Evolutionary conservation across 495 filamentous ascomycete species (phyloP).

Genomic region (Aspergillus cavernicola): DNA sequence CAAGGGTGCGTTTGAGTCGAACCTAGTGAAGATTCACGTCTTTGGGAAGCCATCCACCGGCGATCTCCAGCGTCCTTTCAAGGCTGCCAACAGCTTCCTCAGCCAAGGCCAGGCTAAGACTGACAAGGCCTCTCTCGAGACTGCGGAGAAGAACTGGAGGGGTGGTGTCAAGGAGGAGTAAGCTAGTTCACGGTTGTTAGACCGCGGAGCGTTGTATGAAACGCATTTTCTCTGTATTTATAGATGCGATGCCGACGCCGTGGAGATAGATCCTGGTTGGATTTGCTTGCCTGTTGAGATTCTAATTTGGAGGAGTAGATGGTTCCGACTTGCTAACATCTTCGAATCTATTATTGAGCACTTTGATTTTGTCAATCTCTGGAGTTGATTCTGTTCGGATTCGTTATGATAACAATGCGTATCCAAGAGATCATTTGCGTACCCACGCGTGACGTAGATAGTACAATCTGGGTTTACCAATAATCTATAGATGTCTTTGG

Average conservation of each 20-base stretch:
- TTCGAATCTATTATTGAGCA: neutral
- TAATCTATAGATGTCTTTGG: too few species aligned
- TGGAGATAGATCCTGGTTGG: neutral
- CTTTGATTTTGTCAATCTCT: neutral
- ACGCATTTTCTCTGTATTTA: constrained; percentile 16
- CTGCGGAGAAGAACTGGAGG: constrained; percentile 77
- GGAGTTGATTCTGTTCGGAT: neutral
- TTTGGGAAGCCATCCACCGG: constrained; percentile 86
- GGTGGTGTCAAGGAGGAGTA: constrained; percentile 93
- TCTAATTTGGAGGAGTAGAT: constrained; percentile 2
- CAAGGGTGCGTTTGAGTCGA: constrained; percentile 91
- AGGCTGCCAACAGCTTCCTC: constrained; percentile 79
- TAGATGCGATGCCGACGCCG: constrained; percentile 10
- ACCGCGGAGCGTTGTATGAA: neutral
- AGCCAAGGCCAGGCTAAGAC: constrained; percentile 72
- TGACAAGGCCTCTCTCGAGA: constrained; percentile 94
- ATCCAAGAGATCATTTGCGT: too few species aligned
- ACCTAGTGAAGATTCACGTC: constrained; percentile 91
- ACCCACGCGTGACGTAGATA: too few species aligned
- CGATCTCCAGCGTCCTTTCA: constrained; percentile 94
- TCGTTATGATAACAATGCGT: too few species aligned
- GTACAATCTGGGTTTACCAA: too few species aligned
- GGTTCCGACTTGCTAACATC: neutral
- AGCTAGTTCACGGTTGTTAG: constrained; percentile 16
- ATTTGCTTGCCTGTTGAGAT: constrained; percentile 1